Evolutionary conservation across 2,329 filamentous ascomycete species (phyloP).

Genomic region (Elsinoe batatas): DNA sequence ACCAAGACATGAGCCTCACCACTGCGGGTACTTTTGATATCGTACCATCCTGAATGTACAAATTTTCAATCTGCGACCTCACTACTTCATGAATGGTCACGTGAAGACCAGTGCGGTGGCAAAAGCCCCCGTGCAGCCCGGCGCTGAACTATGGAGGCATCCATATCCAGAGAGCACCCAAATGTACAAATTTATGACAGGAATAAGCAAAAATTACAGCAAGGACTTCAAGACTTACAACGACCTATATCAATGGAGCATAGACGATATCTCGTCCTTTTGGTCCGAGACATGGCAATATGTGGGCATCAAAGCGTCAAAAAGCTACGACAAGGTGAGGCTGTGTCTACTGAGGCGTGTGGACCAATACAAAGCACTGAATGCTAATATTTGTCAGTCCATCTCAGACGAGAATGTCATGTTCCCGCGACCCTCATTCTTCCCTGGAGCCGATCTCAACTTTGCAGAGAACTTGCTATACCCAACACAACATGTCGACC

Average conservation of each 20-base stretch:
- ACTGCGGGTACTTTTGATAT: background rate
- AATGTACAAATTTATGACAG: conserved; percentile 42
- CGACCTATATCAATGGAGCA: conserved; percentile 76
- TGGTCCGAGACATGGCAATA: conserved; percentile 83
- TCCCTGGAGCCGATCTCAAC: conserved; percentile 68
- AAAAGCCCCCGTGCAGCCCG: background rate
- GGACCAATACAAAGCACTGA: no score
- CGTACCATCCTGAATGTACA: background rate
- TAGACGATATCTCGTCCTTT: conserved; percentile 63
- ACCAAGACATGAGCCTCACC: background rate
- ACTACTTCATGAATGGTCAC: conserved; percentile 1
- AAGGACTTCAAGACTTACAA: conserved; percentile 57
- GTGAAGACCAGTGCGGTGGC: background rate
- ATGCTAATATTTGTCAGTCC: conserved; percentile 43
- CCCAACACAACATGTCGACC: conserved; percentile 51
- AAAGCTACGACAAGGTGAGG: conserved; percentile 50
- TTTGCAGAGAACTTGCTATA: conserved; percentile 93
- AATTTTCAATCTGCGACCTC: background rate
- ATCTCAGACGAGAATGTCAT: conserved; percentile 58
- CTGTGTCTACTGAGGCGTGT: background rate
- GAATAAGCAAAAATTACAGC: conserved; percentile 57
- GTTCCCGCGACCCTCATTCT: conserved; percentile 83
- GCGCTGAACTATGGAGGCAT: conserved; percentile 28
- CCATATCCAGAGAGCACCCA: conserved; percentile 33
- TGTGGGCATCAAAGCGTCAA: conserved; percentile 62